phyloP scores from a whole-genome alignment of 225 moss, liverwort and hornwort species.

The Antitrichia curtipendula region DNA sequence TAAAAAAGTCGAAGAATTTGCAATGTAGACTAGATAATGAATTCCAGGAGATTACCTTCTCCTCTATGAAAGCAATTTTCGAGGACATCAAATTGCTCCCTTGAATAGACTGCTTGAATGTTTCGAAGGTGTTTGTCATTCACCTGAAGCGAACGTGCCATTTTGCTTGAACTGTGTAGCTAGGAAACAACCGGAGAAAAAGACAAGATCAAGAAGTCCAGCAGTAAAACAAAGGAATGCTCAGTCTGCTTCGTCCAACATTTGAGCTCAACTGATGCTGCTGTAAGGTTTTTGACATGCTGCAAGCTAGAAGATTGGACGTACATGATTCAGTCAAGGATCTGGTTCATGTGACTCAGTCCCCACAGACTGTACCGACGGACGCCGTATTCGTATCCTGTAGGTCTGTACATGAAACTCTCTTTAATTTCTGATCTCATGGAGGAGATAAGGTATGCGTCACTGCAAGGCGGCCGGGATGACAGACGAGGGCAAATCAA shows the following conservation, averaged over 20 bases:
- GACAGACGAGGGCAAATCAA: background rate
- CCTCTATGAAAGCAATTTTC: background rate
- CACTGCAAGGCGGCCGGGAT: background rate
- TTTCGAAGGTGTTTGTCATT: background rate
- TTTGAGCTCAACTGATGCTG: background rate
- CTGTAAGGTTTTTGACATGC: background rate
- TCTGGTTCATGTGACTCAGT: background rate
- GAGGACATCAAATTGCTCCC: background rate
- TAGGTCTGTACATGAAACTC: background rate
- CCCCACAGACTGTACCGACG: background rate
- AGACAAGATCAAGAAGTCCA: background rate
- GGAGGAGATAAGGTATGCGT: background rate
- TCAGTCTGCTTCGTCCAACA: background rate
- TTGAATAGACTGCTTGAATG: background rate
- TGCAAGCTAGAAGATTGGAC: background rate
- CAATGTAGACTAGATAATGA: background rate
- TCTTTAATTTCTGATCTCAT: background rate
- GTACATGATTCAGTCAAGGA: background rate
- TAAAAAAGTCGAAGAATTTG: background rate
- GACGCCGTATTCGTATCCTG: background rate
- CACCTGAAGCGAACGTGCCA: background rate
- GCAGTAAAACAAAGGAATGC: background rate
- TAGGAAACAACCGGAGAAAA: background rate
- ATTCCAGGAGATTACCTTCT: background rate
- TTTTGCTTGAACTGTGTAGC: background rate